Evolutionary conservation across 2,329 filamentous ascomycete genomes (phyloP), one percentile per base, ranked within the genome.

Genomic region (Aspergillus japonicus): DNA sequence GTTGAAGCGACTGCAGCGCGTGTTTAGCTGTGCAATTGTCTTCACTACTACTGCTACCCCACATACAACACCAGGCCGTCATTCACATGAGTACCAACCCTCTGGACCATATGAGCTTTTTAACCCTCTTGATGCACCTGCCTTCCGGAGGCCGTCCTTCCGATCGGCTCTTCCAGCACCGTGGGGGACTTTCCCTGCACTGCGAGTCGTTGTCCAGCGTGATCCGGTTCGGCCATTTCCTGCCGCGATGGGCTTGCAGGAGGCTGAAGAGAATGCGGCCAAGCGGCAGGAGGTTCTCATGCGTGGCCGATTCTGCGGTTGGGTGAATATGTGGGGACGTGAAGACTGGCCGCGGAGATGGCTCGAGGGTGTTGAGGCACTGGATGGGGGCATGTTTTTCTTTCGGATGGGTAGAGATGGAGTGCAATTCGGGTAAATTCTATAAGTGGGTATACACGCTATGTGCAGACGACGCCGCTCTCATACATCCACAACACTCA

Each of bases 21-120:
- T 60, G 4, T 78, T 80, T 52, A 69, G 72, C 24, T 80, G 77
- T 61, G 63, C 69, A 5, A 64, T 81, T 21, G 63, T 77, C 2
- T 80, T 75, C 62, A 79, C 77, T 3, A 71, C 72, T 29, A 73
- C 4, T 65, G 58, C 50, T 57, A 66, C 54, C 42, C 59, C 56
- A 29, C 47, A 26, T 8, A n/a, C n/a, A 23, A 44, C 14, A 21
- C 24, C 24, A 10, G 12, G 19, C 21, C 26, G 29, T 48, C 19
- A 10, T n/a, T 16, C 29, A 23, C 29, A 66, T 33, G 49, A 33
- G 60, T 55, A 62, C 47, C 63, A 65, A 29, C 56, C 66, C n/a
- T 60, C 64, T 39, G 66, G 63, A 5, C 62, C 64, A 1, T 70
- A 65, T 62, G 63, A 66, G 16, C 61, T 60, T 6, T 63, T 62